phyloP scores from a whole-genome alignment of 2,329 filamentous ascomycete species.

The Blumeria graminis region DNA sequence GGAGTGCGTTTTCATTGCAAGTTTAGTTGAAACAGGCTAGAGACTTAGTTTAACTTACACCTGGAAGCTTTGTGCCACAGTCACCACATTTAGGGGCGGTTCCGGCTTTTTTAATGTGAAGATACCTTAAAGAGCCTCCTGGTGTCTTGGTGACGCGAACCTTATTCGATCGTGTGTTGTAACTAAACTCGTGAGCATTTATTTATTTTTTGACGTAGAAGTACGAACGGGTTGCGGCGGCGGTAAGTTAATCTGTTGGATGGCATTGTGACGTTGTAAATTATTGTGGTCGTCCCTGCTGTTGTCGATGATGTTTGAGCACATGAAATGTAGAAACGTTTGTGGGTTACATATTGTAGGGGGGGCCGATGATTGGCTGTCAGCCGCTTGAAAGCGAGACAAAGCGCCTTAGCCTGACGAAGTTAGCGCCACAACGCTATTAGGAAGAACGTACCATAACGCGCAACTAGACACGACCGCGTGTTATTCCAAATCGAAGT shows the following conservation, averaged over 20 bases:
- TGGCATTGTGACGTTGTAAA: constrained; percentile 21
- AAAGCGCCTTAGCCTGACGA: not conserved
- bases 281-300: constrained; percentile 16
- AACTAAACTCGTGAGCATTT: constrained; percentile 26
- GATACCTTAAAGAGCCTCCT: constrained; percentile 80
- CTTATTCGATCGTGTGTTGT: constrained; percentile 97
- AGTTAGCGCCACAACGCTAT: not conserved
- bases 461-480: not conserved
- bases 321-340: not conserved
- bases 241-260: constrained; percentile 26
- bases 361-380: not conserved
- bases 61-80: constrained; percentile 91
- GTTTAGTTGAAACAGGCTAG: no score
- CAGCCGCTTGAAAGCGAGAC: not conserved
- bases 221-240: constrained; percentile 53
- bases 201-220: not conserved
- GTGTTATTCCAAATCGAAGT: not conserved
- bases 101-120: constrained; percentile 99
- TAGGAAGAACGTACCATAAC: not conserved
- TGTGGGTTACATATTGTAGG: constrained; percentile 8
- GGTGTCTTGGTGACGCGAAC: constrained; percentile 91
- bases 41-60: constrained; percentile 44
- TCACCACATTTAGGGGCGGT: constrained; percentile 98
- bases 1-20: no score
- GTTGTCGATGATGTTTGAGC: constrained; percentile 10